Evolutionary conservation across 2,329 filamentous ascomycete genomes (phyloP).

Genomic region (Alternaria metachromatica): DNA sequence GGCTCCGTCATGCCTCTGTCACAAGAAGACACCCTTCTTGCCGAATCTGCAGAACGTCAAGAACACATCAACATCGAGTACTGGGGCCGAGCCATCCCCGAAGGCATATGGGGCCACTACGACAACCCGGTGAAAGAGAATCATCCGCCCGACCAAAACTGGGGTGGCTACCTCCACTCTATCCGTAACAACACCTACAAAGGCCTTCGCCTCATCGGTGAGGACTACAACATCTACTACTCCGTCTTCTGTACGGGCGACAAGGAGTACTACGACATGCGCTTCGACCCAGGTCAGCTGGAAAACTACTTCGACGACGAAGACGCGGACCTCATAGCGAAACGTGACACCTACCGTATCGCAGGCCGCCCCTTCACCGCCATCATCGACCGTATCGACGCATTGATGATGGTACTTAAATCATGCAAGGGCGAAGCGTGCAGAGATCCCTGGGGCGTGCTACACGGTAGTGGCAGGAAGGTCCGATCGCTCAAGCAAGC

Average conservation of each 20-base stretch:
- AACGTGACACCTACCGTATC: not conserved
- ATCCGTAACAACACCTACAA: not conserved
- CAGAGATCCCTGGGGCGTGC: not conserved
- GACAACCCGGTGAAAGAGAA: not conserved
- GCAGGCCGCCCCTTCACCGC: not conserved
- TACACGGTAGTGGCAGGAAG: not conserved
- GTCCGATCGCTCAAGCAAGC: not conserved
- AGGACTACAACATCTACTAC: not conserved
- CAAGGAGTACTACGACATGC: not conserved
- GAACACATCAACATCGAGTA: not conserved
- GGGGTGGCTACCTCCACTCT: not conserved
- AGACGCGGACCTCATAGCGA: not conserved
- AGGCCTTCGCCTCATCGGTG: not conserved
- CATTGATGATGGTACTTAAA: not conserved
- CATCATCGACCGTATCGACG: not conserved
- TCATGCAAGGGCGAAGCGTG: not conserved
- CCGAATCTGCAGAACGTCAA: not conserved
- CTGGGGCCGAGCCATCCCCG: not conserved
- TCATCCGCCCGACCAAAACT: not conserved
- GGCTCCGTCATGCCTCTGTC: not conserved
- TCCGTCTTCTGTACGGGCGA: not conserved
- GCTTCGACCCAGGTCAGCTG: not conserved
- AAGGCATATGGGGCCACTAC: not conserved
- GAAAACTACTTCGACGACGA: not conserved
- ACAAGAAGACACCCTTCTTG: not conserved